phyloP scores from a whole-genome alignment of 1,284 basidiomycete species.

The Retiboletus flavoniger region DNA sequence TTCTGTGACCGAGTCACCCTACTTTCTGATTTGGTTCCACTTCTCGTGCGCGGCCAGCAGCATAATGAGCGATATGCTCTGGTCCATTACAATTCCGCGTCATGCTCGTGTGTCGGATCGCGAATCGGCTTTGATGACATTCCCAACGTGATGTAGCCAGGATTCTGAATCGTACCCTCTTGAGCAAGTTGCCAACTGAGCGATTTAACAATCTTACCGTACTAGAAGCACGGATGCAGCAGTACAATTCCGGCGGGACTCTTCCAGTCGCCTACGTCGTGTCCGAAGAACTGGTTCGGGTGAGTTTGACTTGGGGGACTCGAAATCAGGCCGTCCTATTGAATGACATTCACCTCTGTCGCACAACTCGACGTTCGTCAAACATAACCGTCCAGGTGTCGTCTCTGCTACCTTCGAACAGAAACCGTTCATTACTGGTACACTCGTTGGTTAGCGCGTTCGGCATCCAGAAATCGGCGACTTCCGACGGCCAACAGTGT shows the following conservation, averaged over 20 bases:
- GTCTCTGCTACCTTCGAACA: constrained; percentile 80
- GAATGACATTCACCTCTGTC: background rate
- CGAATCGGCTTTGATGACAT: background rate
- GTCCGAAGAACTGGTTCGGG: constrained; percentile 57
- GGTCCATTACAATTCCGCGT: background rate
- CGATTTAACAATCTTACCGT: background rate
- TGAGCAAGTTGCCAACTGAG: background rate
- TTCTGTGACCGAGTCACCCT: background rate
- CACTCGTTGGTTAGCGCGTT: constrained; percentile 69
- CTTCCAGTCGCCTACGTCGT: constrained; percentile 48
- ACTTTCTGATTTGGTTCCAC: background rate
- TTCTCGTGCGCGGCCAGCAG: background rate
- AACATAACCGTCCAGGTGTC: constrained; percentile 45
- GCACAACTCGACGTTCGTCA: background rate
- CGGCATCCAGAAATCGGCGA: constrained; percentile 47
- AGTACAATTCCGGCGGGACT: background rate
- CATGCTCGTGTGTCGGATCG: background rate
- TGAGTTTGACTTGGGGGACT: constrained; percentile 20
- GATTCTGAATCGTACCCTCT: too few relatives aligned
- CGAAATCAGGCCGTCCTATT: background rate
- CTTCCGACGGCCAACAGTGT: constrained; percentile 25
- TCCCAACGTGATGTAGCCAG: too few relatives aligned
- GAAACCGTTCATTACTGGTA: constrained; percentile 74
- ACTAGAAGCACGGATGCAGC: constrained; percentile 12
- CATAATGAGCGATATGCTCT: background rate